Evolutionary conservation across 768 basidiomycete genomes (phyloP), one percentile per base, ranked within the genome.

Genomic region (Naematelia encephala): DNA sequence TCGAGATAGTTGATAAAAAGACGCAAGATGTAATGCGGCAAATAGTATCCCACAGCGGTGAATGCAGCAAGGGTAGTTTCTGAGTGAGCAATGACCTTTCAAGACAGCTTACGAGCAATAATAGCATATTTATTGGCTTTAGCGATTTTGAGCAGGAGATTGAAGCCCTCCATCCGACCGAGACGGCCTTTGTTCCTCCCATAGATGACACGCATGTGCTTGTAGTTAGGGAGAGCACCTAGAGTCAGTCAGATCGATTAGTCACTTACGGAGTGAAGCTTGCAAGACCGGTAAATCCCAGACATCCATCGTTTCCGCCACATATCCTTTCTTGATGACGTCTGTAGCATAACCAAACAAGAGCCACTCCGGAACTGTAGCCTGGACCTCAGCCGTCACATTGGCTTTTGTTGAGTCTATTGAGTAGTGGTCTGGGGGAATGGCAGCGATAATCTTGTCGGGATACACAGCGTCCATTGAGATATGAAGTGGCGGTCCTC

Each of bases 281-380:
- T 88, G 84, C 8, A 92, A 82, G 54, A 93, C 85, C 4, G 91
- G 92, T 27, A 96, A 80, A 72, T 96, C 91, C 60, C 86, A 90
- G 21, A 91, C 89, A 64, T 94, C 89, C 47, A 94, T 82, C 58
- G 83, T 86, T 56, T 83, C 81, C 1, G 87, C 81, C 1, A 80
- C 81, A 76, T 90, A 85, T 1, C 90, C 91, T 43, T 91, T 84
- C 83, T 86, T 85, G 56, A 93, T 84, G 13, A 96, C 89, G 60
- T 87, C 86, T 0, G 90, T 92, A 34, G 88, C 90, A 74, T 91
- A 92, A 14, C 85, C 85, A 77, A 96, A 96, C n/a, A 91, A 77
- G 4, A 96, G 76, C 51, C 80, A 78, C 56, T 82, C 83, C 13
- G 65, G 62, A 11, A 80, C 71, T 12, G 64, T 74, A 10, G 59